Conservation (phyloP, 1,284 basidiomycete species). For the Salmacisia buchloeana region DNA sequence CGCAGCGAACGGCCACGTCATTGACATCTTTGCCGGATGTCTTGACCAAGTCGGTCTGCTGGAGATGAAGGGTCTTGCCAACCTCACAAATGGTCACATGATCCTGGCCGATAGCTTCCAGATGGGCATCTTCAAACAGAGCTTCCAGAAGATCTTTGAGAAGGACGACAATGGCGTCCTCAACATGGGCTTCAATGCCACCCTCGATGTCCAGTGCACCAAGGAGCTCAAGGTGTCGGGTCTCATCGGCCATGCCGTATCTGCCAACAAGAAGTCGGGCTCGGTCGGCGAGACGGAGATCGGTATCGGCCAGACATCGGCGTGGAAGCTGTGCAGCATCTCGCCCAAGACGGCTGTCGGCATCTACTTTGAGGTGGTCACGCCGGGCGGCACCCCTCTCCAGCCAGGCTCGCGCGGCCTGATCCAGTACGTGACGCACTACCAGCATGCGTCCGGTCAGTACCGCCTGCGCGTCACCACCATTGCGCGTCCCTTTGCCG, state of each 20-base stretch:
- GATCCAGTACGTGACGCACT: constrained; percentile 98
- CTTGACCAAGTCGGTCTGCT: constrained; percentile 95
- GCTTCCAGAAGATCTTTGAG: constrained; percentile 85
- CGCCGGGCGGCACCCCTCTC: constrained; percentile 90
- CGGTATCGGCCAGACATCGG: constrained; percentile 97
- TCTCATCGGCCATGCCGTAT: constrained; percentile 94
- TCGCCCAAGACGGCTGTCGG: constrained; percentile 82
- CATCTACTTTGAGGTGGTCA: constrained; percentile 98
- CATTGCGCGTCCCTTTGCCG: constrained; percentile 92
- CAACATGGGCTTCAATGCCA: constrained; percentile 98
- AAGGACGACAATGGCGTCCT: constrained; percentile 90
- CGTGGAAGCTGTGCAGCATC: constrained; percentile 93
- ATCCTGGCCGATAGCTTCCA: constrained; percentile 95
- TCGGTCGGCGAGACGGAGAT: constrained; percentile 99
- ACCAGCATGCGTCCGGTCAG: constrained; percentile 93
- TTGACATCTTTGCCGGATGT: constrained; percentile 95
- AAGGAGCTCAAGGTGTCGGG: constrained; percentile 99
- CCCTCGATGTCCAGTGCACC: constrained; percentile 96
- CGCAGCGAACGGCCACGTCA: constrained; percentile 87
- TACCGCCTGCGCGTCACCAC: constrained; percentile 92
- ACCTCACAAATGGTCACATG: constrained; percentile 93
- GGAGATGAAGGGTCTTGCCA: constrained; percentile 94
- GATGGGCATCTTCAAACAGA: constrained; percentile 98
- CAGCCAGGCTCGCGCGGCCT: constrained; percentile 86
- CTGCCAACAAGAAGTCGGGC: constrained; percentile 89